Conservation (phyloP, 2,329 filamentous ascomycete species). For the Fusarium praegraminearum region DNA sequence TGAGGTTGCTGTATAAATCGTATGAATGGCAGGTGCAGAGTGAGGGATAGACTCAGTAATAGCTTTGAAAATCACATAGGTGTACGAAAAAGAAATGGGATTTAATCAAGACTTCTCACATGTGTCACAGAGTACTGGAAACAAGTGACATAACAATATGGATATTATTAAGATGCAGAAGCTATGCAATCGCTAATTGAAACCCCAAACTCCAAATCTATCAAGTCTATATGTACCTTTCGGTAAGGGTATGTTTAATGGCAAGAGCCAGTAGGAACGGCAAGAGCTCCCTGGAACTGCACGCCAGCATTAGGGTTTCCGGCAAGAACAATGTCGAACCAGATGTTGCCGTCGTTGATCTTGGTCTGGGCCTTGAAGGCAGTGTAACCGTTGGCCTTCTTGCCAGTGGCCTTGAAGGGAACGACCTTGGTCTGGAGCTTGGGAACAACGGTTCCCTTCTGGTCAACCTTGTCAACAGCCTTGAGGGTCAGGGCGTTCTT, state of each 20-base stretch:
- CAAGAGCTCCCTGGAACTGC: not conserved
- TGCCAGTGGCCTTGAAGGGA: slow-evolving; percentile 34
- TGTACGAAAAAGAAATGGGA: not conserved
- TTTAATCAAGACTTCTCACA: not conserved
- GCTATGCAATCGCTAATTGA: not conserved
- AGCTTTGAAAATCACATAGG: not conserved
- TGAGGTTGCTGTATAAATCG: not conserved
- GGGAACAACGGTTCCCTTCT: slow-evolving; percentile 14
- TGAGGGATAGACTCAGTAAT: fast-evolving
- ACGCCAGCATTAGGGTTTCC: not conserved
- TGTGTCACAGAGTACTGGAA: not conserved
- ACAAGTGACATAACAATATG: not conserved
- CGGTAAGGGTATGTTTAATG: not conserved
- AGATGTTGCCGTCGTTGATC: fast-evolving
- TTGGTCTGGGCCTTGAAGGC: slow-evolving; percentile 13
- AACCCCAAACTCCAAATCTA: not conserved
- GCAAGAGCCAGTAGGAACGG: not conserved
- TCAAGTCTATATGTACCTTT: not conserved
- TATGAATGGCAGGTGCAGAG: not conserved
- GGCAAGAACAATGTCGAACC: slow-evolving; percentile 24
- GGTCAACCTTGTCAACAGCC: not conserved
- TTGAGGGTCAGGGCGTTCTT: slow-evolving; percentile 18
- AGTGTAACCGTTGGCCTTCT: slow-evolving; percentile 18
- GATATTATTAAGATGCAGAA: not conserved
- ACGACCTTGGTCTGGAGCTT: not conserved